Evolutionary conservation across 164 flowering plant species (phyloP).

Genomic region (Malania oleifera): DNA sequence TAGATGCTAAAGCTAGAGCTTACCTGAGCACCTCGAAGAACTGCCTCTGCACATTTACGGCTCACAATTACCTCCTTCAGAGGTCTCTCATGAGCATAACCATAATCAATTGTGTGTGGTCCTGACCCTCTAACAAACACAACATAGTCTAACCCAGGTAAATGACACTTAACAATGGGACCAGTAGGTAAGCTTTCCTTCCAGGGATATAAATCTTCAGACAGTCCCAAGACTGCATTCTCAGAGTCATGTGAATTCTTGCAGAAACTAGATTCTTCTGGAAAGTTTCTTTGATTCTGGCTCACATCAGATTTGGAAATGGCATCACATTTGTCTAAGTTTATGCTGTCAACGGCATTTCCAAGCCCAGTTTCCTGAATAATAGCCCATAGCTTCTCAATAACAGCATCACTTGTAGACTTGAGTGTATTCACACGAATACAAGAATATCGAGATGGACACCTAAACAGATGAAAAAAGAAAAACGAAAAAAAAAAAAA

Average conservation of each 20-base stretch:
- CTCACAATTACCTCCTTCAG: conserved; percentile 88
- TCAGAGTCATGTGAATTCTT: conserved; percentile 2
- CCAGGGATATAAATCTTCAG: conserved; percentile 8
- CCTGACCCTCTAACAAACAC: conserved; percentile 82
- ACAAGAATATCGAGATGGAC: conserved; percentile 84
- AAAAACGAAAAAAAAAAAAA: neutral
- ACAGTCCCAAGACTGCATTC: conserved; percentile 5
- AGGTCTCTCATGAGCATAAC: conserved; percentile 33
- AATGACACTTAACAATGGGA: conserved; percentile 51
- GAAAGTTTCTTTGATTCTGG: conserved; percentile 7
- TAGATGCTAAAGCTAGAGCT: neutral
- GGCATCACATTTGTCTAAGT: conserved; percentile 1
- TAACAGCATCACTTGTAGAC: conserved; percentile 59
- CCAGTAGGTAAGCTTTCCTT: conserved; percentile 11
- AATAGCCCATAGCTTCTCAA: conserved; percentile 48
- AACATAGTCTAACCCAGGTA: conserved; percentile 83
- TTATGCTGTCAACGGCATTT: conserved; percentile 7
- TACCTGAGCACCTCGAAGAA: conserved; percentile 99
- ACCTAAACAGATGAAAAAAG: conserved; percentile 29
- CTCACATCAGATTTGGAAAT: conserved; percentile 8
- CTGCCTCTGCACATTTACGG: conserved; percentile 99
- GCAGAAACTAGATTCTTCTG: conserved; percentile 6
- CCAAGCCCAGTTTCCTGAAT: conserved; percentile 21
- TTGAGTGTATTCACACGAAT: conserved; percentile 80
- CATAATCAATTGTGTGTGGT: conserved; percentile 64